Evolutionary conservation across 1,139 yeast species (phyloP), one percentile per base, ranked within the genome.

Genomic region (Candida tetrigidarum): DNA sequence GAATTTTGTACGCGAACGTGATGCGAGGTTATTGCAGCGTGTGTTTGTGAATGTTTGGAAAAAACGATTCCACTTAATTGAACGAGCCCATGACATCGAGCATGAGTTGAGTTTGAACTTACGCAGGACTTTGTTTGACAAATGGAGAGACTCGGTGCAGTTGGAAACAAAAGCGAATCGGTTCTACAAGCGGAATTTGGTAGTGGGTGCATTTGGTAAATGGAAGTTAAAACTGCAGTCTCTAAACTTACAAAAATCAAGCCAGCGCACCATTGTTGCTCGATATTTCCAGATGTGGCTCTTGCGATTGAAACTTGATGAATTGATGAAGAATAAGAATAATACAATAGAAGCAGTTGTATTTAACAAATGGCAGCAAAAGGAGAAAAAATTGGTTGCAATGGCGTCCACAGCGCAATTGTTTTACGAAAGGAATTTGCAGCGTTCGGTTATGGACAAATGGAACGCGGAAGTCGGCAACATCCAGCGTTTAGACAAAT

Each of bases 21-120:
- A 56, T 29, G 5, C 3, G 5, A 18, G 30, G 2, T 42, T 58
- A n/a, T 11, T 50, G 8, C 26, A 26, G 9, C 48, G 50, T 23
- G 37, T 57, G 12, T 57, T 64, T 26, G 45, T 43, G 15, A 48
- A 53, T 3, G 42, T 46, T 14, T 58, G 64, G 64, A 32, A 44
- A 9, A 49, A 49, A 30, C 53, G 55, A 29, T 35, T 46, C 2
- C 42, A 43, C 15, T 38, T 58, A 16, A 39, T 34, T 5, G 22
- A 34, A 3, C 35, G 39, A 7, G 51, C 52, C 6, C 40, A 41
- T 3, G 26, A 38, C 10, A n/a, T 28, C 54, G 23, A 50, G 48
- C 32, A 22, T 25, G 20, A 22, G n/a, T 12, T 16, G 20, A 25
- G 11, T 11, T 3, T 12, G 5, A 37, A 4, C 29, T 12, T 30